Base-by-base conservation (phyloP, 768 basidiomycete species). In the Trametes cubensis region DNA sequence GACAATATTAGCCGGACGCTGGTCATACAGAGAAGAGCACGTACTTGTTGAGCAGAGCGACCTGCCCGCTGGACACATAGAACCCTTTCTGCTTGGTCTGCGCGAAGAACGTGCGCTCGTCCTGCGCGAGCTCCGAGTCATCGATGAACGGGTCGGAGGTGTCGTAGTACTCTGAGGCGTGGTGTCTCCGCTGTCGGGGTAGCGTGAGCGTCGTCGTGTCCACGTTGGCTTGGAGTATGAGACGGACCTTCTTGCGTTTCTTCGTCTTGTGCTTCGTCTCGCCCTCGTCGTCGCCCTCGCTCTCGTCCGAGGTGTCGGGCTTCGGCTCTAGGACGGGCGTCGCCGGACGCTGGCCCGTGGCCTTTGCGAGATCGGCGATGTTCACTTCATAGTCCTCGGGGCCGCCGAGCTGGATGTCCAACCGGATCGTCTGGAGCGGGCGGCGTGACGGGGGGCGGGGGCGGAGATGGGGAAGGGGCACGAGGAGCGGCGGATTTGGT, bases 71-170 rank as follows among this genome's bases (percentile, higher is more conserved):
- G 6, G 89, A 91, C 11, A 98, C 95, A 70, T 95, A 96, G 79
- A 95, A 97, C 0, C 93, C 94, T 61, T 90, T 87, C 69, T 95
- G 93, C 74, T 90, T 93, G 5, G 95, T 96, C 73, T 93, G 88
- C 5, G 90, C 93, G 68, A 95, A 91, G 76, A 84, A 93, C 2
- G 90, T 94, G 5, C 96, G 88, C 71, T 95, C 87, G 77, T 98
- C 95, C 48, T 95, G 77, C 25, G 85, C 88, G 58, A 96, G 79
- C 71, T 98, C 96, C 1, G 94, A 93, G 76, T 99, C 97, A 80
- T 99, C 97, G 71, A 99, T 97, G 78, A 98, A 98, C 0, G 93
- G 90, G 76, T 99, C 97, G 0, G 81, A 77, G 20, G 88, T 80
- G 77, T 99, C 96, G 79, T 99, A 99, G 69, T 94, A 92, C 71